phyloP scores from a whole-genome alignment of 2,329 filamentous ascomycete genomes.

The Trichoderma oligosporum region DNA sequence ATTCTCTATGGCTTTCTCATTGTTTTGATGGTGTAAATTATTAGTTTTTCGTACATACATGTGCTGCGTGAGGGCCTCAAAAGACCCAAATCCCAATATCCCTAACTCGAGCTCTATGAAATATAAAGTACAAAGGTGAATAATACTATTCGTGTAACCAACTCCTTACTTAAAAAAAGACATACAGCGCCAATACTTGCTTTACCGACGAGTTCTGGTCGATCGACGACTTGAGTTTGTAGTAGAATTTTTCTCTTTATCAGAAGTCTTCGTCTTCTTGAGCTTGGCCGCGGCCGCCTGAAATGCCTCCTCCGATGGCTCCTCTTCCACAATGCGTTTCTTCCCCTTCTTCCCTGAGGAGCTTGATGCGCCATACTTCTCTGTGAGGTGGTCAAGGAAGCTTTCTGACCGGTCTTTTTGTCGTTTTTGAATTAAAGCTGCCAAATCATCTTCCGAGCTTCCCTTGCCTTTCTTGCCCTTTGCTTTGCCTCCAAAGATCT shows the following conservation, averaged over 20 bases:
- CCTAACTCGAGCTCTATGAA: neutral
- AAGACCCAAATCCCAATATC: neutral
- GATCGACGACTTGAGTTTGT: conserved; percentile 4
- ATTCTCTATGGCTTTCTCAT: neutral
- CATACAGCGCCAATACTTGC: neutral
- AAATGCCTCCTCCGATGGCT: conserved; percentile 59
- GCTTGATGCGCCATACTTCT: conserved; percentile 61
- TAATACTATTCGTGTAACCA: too few species aligned
- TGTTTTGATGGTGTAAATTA: neutral
- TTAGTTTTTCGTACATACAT: neutral
- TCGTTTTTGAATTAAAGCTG: conserved; percentile 70
- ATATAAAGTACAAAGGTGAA: neutral
- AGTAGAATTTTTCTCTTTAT: neutral
- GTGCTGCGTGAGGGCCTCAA: conserved; percentile 1
- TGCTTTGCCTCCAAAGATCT: conserved; percentile 52
- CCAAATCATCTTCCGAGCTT: conserved; percentile 53
- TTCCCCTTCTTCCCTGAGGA: conserved; percentile 50
- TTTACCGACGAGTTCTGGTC: conserved; percentile 14
- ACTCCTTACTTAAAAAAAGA: neutral
- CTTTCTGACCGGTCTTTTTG: conserved; percentile 58
- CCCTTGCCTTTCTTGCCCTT: conserved; percentile 45
- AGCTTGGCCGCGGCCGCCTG: conserved; percentile 53
- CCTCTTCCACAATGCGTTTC: conserved; percentile 54
- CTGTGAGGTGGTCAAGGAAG: conserved; percentile 71
- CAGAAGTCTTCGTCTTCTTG: conserved; percentile 26